A percentile compares a stretch with the other conserved stretches of the same genome.
phyloP scores from a whole-genome alignment of 2,329 filamentous ascomycete species.

The Fusarium sp. region DNA sequence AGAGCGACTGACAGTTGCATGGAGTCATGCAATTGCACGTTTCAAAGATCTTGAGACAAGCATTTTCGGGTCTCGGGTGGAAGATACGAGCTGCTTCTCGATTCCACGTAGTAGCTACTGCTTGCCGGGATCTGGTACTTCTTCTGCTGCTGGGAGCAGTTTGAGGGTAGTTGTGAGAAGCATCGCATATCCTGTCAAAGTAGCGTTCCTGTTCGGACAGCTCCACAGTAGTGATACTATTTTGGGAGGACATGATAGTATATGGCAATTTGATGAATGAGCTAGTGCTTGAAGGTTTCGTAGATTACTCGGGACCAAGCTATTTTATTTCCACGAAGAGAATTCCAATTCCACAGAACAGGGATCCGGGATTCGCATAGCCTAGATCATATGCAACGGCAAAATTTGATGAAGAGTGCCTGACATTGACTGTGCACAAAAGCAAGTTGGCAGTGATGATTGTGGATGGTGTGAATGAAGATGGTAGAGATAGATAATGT shows the following conservation, averaged over 20 bases:
- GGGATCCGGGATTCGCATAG: background rate
- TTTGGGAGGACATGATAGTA: background rate
- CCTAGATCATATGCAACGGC: background rate
- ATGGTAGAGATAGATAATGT: background rate
- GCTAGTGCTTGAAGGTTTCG: background rate
- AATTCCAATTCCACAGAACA: background rate
- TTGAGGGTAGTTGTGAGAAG: background rate
- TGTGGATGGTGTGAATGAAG: background rate
- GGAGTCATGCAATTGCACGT: background rate
- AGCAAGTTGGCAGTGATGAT: background rate
- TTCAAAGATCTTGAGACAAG: background rate
- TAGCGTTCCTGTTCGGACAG: background rate
- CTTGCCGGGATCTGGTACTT: background rate
- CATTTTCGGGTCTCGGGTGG: background rate
- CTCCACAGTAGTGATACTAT: background rate
- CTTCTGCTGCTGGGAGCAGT: background rate
- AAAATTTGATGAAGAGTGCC: background rate
- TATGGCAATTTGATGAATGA: background rate
- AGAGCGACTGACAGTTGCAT: background rate
- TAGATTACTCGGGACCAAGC: background rate
- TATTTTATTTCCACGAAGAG: background rate
- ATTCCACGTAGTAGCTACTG: background rate
- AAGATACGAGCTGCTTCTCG: background rate
- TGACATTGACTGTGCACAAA: background rate
- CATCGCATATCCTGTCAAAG: background rate